Evolutionary conservation across 192 early-diverging fungal genomes (phyloP).

Genomic region (Linnemannia elongata): DNA sequence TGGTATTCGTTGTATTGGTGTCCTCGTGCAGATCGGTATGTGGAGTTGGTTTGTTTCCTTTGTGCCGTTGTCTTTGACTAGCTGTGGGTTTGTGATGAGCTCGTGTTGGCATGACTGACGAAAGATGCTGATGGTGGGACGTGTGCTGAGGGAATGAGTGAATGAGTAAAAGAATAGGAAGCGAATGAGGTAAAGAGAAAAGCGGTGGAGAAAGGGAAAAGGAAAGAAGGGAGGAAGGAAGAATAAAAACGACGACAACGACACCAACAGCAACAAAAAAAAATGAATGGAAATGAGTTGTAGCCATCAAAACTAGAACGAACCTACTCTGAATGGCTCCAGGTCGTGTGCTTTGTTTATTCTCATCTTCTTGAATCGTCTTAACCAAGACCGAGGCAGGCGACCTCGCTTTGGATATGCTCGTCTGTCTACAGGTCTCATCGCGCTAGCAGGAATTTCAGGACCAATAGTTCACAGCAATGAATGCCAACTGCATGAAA

Average conservation of each 20-base stretch:
- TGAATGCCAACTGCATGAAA: background rate
- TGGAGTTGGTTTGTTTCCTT: background rate
- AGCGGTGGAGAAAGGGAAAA: background rate
- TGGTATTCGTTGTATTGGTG: background rate
- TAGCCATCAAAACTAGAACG: background rate
- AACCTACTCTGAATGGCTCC: background rate
- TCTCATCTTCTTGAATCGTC: background rate
- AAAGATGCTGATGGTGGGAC: background rate
- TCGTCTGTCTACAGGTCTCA: background rate
- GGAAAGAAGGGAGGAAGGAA: background rate
- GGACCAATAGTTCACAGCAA: background rate
- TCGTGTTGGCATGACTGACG: background rate
- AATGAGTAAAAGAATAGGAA: background rate
- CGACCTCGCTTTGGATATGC: background rate
- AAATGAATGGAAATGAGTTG: background rate
- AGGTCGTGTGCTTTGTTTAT: background rate
- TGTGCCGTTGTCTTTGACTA: background rate
- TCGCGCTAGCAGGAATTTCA: background rate
- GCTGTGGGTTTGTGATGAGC: background rate
- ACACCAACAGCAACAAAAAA: too few relatives aligned
- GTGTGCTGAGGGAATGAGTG: background rate
- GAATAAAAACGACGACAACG: background rate
- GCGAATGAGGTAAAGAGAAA: background rate
- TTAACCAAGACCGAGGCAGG: background rate
- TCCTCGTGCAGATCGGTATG: background rate